Evolutionary conservation across 257 asterid species (phyloP), one percentile per base, ranked within the genome.

Genomic region (Echium plantagineum): DNA sequence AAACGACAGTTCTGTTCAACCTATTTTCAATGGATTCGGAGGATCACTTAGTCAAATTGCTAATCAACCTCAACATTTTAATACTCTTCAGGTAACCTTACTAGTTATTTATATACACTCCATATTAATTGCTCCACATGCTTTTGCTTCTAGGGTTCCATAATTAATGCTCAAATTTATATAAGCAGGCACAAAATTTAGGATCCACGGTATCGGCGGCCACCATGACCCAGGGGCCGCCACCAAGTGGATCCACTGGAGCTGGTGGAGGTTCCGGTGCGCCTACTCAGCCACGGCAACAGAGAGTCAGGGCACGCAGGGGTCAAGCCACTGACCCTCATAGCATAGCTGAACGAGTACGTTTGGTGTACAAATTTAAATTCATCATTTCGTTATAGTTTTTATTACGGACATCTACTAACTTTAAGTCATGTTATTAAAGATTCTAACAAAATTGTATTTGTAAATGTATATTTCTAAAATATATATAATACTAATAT

Each of bases 251-350:
- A 5, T 21, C 22, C 19, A 52, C 46, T 22, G 66, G 60, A 22
- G 19, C 60, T 42, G 17, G 49, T 42, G 49, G 48, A 12, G 64
- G 58, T 6, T 51, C 31, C 17, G 67, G 49, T 9, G 46, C 66
- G 0, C 15, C 60, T 16, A 7, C 57, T n/a, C 66, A 61, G 57
- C 66, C 66, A 7, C 26, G 54, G 38, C 66, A 56, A 9, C 60
- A 51, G 66, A 62, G 66, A 22, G 59, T 62, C 1, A 62, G 66
- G 58, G 66, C 66, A 12, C 66, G 66, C 9, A 49, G 66, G 22
- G 66, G 66, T 7, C 66, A 62, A 55, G 66, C 66, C 59, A 62
- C 66, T 52, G 66, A 62, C 35, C 66, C 66, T 62, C 66, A 62
- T 58, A 62, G 66, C 66, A 62, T 62, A 15, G 66, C 66, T 28